A percentile compares a stretch with the other conserved stretches of the same genome.
Evolutionary conservation across 805 yeast species (phyloP).

Genomic region (Pichia heedii): DNA sequence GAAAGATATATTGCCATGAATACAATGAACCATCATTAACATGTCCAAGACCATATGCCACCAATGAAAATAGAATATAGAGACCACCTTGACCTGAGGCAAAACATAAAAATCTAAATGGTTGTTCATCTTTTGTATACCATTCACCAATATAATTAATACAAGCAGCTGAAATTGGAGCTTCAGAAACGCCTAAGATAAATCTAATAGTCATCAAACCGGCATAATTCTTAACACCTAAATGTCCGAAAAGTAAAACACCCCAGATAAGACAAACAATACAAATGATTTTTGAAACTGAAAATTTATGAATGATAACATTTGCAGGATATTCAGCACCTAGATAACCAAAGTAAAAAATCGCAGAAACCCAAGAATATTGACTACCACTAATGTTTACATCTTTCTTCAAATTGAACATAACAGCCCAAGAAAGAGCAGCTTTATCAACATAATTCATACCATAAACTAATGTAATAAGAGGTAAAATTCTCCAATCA

Average conservation of each 20-base stretch:
- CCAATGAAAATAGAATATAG: slow-evolving; percentile 32
- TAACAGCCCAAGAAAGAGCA: slow-evolving; percentile 38
- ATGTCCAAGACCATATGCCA: slow-evolving; percentile 20
- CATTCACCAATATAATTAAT: slow-evolving; percentile 42
- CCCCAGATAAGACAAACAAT: slow-evolving; percentile 28
- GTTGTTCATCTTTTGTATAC: slow-evolving; percentile 35
- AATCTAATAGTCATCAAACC: slow-evolving; percentile 37
- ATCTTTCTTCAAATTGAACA: slow-evolving; percentile 38
- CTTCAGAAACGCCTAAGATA: slow-evolving; percentile 29
- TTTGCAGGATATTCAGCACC: slow-evolving; percentile 38
- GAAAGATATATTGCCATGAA: slow-evolving; percentile 41
- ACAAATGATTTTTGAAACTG: slow-evolving; percentile 25
- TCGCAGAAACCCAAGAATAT: slow-evolving; percentile 38
- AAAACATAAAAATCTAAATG: slow-evolving; percentile 26
- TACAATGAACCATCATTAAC: slow-evolving; percentile 13
- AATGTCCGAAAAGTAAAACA: slow-evolving; percentile 29
- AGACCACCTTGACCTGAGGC: slow-evolving; percentile 36
- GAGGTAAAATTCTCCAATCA: slow-evolving; percentile 25
- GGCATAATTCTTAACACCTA: slow-evolving; percentile 35
- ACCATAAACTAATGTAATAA: slow-evolving; percentile 18
- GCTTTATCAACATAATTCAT: slow-evolving; percentile 41
- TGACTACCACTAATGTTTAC: slow-evolving; percentile 33
- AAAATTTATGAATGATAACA: slow-evolving; percentile 32
- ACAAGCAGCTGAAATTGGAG: slow-evolving; percentile 35
- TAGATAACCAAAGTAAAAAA: slow-evolving; percentile 41